Evolutionary conservation across 306 rosid genomes (phyloP), one percentile per base, ranked within the genome.

Genomic region (Acacia melanoxylon): DNA sequence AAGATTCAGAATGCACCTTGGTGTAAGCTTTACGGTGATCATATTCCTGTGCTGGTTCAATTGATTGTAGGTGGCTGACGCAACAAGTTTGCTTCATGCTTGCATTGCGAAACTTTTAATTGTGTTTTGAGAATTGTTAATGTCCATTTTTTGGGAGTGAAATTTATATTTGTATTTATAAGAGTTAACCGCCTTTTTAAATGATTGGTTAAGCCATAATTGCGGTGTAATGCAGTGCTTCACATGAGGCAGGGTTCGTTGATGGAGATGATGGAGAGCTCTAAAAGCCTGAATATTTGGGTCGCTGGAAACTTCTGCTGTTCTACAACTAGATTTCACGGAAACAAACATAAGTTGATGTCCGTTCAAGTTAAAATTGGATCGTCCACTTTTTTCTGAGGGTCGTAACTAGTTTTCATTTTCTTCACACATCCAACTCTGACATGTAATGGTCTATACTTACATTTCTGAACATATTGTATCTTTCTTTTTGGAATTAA

Each of bases 251-350:
- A 15, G 85, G 74, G 37, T 83, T n/a, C 22, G 79, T 27, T 37
- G 87, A 70, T 29, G 93, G 40, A 56, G 83, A 84, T 3, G 71
- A 90, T 62, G 89, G 87, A 49, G 97, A 92, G 85, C 94, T 92
- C 84, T 91, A 78, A 89, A 78, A 44, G 77, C 72, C 78, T 45
- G 75, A 42, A 56, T 67, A 22, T 29, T 25, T 35, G 52, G 80
- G 69, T 75, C 68, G 67, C 78, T 24, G 59, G 74, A 70, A 78
- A 65, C 56, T 63, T 75, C 54, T 69, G 52, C 77, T 49, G 74
- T 71, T 65, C n/a, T 56, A 51, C 61, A 46, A 68, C 56, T 56
- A 71, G 66, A 52, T 12, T 41, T 62, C 42, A 49, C 25, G 49
- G 75, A 76, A 59, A 42, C 68, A 77, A 42, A 33, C 46, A 78